A percentile compares a stretch with the other conserved stretches of the same genome.
Conservation (phyloP, 2,329 filamentous ascomycete genomes). For the Ophiosphaerella narmari region DNA sequence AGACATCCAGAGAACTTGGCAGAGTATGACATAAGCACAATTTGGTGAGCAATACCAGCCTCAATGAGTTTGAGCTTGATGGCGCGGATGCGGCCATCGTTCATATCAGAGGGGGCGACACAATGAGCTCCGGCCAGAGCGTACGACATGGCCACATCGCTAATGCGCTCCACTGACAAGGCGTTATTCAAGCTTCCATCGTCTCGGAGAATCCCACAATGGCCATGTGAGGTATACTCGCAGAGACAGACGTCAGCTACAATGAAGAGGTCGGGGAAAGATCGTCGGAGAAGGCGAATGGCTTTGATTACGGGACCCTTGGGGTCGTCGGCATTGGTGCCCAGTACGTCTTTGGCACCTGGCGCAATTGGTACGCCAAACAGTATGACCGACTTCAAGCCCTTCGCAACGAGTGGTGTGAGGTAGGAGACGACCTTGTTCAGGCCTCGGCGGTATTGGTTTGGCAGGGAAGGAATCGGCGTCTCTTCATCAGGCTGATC, state of each 20-base stretch:
- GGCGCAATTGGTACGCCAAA: slow-evolving; percentile 89
- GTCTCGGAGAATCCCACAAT: slow-evolving; percentile 93
- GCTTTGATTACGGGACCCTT: slow-evolving; percentile 86
- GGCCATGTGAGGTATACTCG: slow-evolving; percentile 97
- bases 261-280: slow-evolving; percentile 90
- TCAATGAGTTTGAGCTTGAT: slow-evolving; percentile 99
- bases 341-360: slow-evolving; percentile 84
- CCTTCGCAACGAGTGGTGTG: slow-evolving; percentile 84
- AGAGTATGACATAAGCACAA: slow-evolving; percentile 95
- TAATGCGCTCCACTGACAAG: slow-evolving; percentile 90
- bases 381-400: slow-evolving; percentile 88
- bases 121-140: slow-evolving; percentile 95
- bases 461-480: slow-evolving; percentile 85
- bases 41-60: slow-evolving; percentile 86
- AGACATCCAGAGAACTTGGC: slow-evolving; percentile 97
- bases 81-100: slow-evolving; percentile 93
- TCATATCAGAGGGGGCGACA: slow-evolving; percentile 98
- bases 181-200: slow-evolving; percentile 93
- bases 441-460: slow-evolving; percentile 84
- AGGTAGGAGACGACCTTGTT: slow-evolving; percentile 86
- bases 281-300: slow-evolving; percentile 80
- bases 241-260: slow-evolving; percentile 93
- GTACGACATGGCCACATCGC: slow-evolving; percentile 96
- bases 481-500: slow-evolving; percentile 93
- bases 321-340: slow-evolving; percentile 90